Evolutionary conservation across 1,284 basidiomycete genomes (phyloP), one percentile per base, ranked within the genome.

Genomic region (Cryptococcus deneoformans): DNA sequence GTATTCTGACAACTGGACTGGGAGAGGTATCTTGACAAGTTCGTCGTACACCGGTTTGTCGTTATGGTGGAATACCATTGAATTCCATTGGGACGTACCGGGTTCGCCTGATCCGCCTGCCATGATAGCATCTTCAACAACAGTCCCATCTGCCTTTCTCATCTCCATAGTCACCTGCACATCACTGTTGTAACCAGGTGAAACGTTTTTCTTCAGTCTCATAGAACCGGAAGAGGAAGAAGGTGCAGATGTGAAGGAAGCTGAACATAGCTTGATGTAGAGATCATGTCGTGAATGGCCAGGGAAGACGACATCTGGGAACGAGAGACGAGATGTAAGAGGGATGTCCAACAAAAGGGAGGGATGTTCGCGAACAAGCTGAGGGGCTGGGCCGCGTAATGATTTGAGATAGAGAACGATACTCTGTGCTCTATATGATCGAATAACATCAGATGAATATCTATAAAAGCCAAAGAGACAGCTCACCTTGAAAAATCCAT

Each of bases 251-350:
- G 82, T 79, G 70, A 95, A 96, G 62, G 90, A 87, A 34, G 89
- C 93, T 52, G 86, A 87, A 90, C 91, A 94, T 1, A 96, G 82
- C 72, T 93, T 96, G 80, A 97, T 84, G 76, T 97, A 98, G 7
- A 96, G 82, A 68, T 98, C 94, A 70, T 97, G 97, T 20, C 94
- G 86, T n/a, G 85, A 79, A 63, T 92, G 89, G 7, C 90, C 92
- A 1, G 94, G 94, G 70, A 94, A 93, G 8, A 96, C 93, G 1
- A 96, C 92, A 67, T 98, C 95, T 0, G 94, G 90, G 72, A 99
- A 99, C 35, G 93, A 92, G n/a, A 99, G 85, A 6, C 92, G 87
- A 16, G 89, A 80, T 1, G 92, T 93, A 42, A 87, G 82, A 0
- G 92, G 88, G 5, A 86, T 84, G 63, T 89, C 90, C 57, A 88